Evolutionary conservation across 768 basidiomycete genomes (phyloP).

Genomic region (Pulveroboletus sp.): DNA sequence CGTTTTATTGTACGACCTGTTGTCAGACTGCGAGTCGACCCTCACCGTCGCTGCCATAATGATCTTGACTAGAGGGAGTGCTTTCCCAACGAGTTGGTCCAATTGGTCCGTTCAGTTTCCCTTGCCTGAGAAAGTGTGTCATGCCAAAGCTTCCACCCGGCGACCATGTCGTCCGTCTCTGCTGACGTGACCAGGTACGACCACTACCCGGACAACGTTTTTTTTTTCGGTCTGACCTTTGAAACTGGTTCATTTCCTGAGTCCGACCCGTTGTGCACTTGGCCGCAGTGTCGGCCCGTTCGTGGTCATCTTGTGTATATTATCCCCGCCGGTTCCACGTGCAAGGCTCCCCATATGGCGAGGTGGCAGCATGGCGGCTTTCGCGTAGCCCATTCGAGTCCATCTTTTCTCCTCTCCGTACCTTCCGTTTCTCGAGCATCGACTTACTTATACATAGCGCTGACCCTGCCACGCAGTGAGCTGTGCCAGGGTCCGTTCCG

Average conservation of each 20-base stretch:
- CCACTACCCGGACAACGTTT: neutral
- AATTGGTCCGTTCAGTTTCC: neutral
- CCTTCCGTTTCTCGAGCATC: neutral
- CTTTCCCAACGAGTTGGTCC: neutral
- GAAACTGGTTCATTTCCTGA: slow-evolving; percentile 9
- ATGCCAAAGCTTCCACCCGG: neutral
- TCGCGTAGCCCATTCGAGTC: neutral
- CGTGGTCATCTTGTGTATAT: slow-evolving; percentile 1
- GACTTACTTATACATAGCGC: neutral
- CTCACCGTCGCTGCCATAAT: neutral
- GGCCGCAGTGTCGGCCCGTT: neutral
- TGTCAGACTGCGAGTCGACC: neutral
- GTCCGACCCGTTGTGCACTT: too few species aligned
- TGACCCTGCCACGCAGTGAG: neutral
- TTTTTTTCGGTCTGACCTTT: neutral
- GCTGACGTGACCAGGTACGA: neutral
- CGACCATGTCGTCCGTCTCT: slow-evolving; percentile 11
- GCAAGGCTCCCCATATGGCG: slow-evolving; percentile 18
- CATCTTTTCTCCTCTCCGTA: neutral
- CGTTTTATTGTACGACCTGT: neutral
- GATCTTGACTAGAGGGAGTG: neutral
- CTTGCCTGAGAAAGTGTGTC: slow-evolving; percentile 2
- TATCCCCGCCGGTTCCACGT: slow-evolving; percentile 7
- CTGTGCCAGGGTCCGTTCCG: neutral
- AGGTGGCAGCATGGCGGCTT: slow-evolving; percentile 2